These are phyloP conservation scores for Skeletonema grethae DNA, from an alignment of 108 stramenopile genomes.

Conservation along the genomic window DNA sequence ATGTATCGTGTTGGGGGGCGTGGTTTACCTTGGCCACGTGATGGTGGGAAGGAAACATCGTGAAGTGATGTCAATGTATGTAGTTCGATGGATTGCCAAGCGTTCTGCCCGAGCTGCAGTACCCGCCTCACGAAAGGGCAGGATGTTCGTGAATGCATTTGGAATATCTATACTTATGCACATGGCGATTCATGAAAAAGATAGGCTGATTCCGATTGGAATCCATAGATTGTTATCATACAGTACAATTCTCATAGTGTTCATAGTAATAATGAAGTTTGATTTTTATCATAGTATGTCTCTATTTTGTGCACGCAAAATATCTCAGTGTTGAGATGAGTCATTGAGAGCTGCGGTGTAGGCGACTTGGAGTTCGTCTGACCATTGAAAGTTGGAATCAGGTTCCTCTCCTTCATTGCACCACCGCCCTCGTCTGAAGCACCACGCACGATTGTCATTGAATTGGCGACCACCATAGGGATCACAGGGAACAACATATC, in stretches of 20 bases:
- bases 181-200: too few relatives aligned
- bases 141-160: too few relatives aligned
- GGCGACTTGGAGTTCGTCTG: slow-evolving; percentile 73
- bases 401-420: slow-evolving; percentile 76
- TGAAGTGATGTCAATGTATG: too few relatives aligned
- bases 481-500: slow-evolving; percentile 83
- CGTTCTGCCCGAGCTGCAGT: too few relatives aligned
- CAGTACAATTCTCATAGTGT: not conserved
- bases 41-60: too few relatives aligned
- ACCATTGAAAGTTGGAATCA: slow-evolving; percentile 85
- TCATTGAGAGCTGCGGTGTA: slow-evolving; percentile 65
- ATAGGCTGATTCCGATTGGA: too few relatives aligned
- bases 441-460: slow-evolving; percentile 84
- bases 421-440: slow-evolving; percentile 85
- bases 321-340: not conserved
- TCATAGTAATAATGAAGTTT: not conserved
- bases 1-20: too few relatives aligned
- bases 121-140: too few relatives aligned
- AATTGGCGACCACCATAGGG: slow-evolving; percentile 83
- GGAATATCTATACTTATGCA: too few relatives aligned
- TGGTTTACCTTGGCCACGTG: too few relatives aligned
- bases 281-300: not conserved
- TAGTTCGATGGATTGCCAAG: too few relatives aligned
- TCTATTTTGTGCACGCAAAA: not conserved
- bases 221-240: too few relatives aligned